These are phyloP conservation scores for Chrysoporthe deuterocubensis DNA, from an alignment of 2,329 filamentous ascomycete species.

Conservation along the genomic window DNA sequence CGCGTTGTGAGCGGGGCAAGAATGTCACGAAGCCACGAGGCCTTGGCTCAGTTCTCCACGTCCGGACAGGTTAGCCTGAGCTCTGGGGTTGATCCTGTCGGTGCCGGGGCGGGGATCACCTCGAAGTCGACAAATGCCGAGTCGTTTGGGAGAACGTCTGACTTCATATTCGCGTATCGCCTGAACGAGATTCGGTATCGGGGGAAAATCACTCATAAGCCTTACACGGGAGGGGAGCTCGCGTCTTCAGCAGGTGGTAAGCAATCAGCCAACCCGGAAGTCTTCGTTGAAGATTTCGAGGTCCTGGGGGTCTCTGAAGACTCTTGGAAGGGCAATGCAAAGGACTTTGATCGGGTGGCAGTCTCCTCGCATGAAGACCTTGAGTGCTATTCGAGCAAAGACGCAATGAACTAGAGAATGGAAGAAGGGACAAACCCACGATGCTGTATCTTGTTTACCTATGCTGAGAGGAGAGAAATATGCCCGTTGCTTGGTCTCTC, in stretches of 20 bases:
- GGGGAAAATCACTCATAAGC: neutral
- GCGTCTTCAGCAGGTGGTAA: neutral
- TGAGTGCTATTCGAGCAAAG: neutral
- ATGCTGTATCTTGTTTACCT: too few relatives aligned
- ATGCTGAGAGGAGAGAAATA: neutral
- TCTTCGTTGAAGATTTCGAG: neutral
- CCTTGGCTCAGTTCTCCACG: neutral
- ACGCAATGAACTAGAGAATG: neutral
- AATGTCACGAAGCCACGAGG: neutral
- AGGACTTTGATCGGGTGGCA: neutral
- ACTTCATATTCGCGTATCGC: neutral
- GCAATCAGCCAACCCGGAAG: neutral
- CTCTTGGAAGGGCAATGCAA: neutral
- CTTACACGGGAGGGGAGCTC: neutral
- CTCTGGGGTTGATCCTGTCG: neutral
- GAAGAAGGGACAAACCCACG: neutral
- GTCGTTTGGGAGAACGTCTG: neutral
- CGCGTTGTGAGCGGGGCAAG: neutral
- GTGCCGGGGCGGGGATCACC: neutral
- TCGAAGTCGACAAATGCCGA: neutral
- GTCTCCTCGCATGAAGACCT: neutral
- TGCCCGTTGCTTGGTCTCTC: too few relatives aligned
- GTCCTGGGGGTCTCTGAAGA: neutral
- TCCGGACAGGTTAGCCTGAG: neutral
- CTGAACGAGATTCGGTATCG: slow-evolving; percentile 3